phyloP scores from a whole-genome alignment of 306 rosid genomes.

The Medicago lupulina region DNA sequence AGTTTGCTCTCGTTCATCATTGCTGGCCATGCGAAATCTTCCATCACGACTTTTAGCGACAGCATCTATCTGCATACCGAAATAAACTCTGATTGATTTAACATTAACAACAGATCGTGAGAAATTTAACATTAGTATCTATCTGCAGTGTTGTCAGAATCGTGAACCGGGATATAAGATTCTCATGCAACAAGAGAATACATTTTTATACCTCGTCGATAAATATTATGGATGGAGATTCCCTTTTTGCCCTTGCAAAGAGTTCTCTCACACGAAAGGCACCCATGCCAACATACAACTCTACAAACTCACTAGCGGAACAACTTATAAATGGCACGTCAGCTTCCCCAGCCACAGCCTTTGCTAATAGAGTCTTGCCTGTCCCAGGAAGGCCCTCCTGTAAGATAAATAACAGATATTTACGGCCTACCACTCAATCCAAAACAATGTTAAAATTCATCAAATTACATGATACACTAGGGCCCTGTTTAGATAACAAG shows the following conservation, averaged over 20 bases:
- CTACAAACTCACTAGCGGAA: conserved; percentile 98
- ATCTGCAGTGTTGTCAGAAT: background rate
- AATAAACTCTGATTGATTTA: conserved; percentile 14
- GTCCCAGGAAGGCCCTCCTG: conserved; percentile 99
- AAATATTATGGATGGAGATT: conserved; percentile 93
- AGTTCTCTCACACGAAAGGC: conserved; percentile 99
- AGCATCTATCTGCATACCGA: conserved; percentile 82
- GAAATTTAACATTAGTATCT: too few relatives aligned
- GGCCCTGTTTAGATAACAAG: too few relatives aligned
- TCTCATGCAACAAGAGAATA: conserved; percentile 16
- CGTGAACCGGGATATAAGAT: background rate
- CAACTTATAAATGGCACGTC: conserved; percentile 97
- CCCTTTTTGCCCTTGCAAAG: conserved; percentile 96
- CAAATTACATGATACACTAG: background rate
- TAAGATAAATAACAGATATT: conserved; percentile 49
- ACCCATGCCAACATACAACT: conserved; percentile 99
- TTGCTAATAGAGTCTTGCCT: conserved; percentile 97
- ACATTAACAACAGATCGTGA: too few relatives aligned
- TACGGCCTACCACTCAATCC: conserved; percentile 33
- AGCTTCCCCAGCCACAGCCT: conserved; percentile 99
- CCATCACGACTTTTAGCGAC: conserved; percentile 99
- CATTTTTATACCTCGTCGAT: conserved; percentile 82
- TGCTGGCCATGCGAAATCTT: conserved; percentile 89
- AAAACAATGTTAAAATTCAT: conserved; percentile 35
- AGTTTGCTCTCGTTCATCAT: conserved; percentile 98